A percentile compares a stretch with the other conserved stretches of the same genome.
phyloP scores from a whole-genome alignment of 495 filamentous ascomycete species.

The Penicillium cinerascens region DNA sequence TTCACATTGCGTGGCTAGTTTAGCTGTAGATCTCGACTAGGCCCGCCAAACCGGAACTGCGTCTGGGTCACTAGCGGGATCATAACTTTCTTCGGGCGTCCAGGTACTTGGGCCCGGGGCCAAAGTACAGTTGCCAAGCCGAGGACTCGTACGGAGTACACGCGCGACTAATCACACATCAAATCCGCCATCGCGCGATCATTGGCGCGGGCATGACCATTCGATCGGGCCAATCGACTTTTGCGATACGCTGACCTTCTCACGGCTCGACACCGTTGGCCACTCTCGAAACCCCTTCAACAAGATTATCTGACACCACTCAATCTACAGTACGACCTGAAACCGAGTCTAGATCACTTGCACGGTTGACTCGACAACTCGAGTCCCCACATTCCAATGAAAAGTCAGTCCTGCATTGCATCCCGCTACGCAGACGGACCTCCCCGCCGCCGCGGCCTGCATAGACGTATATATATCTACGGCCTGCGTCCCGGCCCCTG shows the following conservation, averaged over 20 bases:
- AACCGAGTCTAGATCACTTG: neutral
- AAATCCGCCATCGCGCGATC: neutral
- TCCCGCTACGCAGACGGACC: conserved; percentile 15
- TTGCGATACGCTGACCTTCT: neutral
- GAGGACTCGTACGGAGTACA: conserved; percentile 1
- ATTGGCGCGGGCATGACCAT: neutral
- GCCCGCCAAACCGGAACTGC: neutral
- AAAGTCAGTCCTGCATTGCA: conserved; percentile 27
- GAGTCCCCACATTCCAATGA: conserved; percentile 28
- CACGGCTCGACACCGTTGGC: neutral
- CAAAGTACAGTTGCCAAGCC: neutral
- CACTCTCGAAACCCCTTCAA: neutral
- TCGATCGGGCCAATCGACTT: conserved; percentile 8
- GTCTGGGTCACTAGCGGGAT: neutral
- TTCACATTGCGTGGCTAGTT: conserved; percentile 1
- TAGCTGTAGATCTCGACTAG: neutral
- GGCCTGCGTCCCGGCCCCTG: conserved; percentile 15
- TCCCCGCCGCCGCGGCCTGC: conserved; percentile 5
- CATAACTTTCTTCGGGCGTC: neutral
- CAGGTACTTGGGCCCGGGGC: neutral
- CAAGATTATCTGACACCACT: neutral
- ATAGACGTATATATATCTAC: conserved; percentile 21
- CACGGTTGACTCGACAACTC: neutral
- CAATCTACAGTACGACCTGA: neutral
- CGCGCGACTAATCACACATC: conserved; percentile 4